Evolutionary conservation across 2,329 filamentous ascomycete genomes (phyloP).

Genomic region (Colletotrichum cordylinicola): DNA sequence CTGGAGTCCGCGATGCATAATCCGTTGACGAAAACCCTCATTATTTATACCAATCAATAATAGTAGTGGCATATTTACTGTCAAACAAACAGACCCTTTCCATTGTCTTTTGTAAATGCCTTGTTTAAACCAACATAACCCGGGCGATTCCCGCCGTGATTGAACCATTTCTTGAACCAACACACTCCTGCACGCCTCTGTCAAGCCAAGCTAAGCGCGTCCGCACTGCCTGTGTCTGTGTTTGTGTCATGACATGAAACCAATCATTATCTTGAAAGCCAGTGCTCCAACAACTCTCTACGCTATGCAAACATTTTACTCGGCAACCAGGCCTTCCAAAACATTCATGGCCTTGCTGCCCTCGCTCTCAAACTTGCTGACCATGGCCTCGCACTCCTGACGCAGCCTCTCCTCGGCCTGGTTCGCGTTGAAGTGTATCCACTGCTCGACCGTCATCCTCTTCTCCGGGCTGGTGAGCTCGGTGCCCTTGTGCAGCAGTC

Average conservation of each 20-base stretch:
- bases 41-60: constrained; percentile 1
- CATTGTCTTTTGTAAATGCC: background rate
- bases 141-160: background rate
- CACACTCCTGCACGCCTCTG: background rate
- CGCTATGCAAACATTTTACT: constrained; percentile 34
- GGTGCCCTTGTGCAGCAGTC: constrained; percentile 59
- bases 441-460: constrained; percentile 92
- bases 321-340: constrained; percentile 74
- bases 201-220: background rate
- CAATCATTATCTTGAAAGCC: background rate
- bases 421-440: constrained; percentile 83
- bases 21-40: too few species aligned
- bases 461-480: constrained; percentile 79
- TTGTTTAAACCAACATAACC: background rate
- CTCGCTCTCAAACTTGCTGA: constrained; percentile 83
- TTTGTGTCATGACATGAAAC: constrained; percentile 6
- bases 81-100: background rate
- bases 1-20: too few species aligned
- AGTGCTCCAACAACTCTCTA: constrained; percentile 2
- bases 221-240: background rate
- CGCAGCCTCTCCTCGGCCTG: constrained; percentile 81
- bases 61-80: constrained; percentile 11
- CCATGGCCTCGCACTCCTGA: constrained; percentile 81
- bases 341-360: constrained; percentile 78
- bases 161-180: background rate